Conservation (phyloP, 345 rosid genomes). For the Jatropha curcas region DNA sequence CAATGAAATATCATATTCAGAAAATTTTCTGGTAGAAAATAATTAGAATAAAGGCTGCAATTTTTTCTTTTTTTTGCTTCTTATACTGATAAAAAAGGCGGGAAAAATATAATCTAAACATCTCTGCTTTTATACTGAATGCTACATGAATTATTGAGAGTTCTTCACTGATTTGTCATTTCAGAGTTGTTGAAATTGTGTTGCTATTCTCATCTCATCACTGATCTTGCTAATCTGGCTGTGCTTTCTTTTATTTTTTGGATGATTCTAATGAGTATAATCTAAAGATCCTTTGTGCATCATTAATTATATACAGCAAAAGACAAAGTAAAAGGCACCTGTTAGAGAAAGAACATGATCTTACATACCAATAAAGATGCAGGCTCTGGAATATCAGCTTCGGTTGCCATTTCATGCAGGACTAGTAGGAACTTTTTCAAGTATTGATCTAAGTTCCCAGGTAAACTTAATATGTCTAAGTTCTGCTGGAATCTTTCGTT, state of each 20-base stretch:
- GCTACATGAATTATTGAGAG: neutral
- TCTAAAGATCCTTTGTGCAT: neutral
- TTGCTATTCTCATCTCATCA: slow-evolving; percentile 3
- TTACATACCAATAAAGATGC: slow-evolving; percentile 40
- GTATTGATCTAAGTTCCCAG: slow-evolving; percentile 10
- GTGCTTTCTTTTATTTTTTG: neutral
- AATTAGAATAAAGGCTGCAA: neutral
- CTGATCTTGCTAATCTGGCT: slow-evolving; percentile 12
- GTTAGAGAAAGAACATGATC: slow-evolving; percentile 10
- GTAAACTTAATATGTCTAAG: neutral
- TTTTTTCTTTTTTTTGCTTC: neutral
- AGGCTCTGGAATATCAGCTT: slow-evolving; percentile 45
- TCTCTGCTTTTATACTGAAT: neutral
- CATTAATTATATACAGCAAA: neutral
- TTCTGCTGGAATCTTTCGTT: slow-evolving; percentile 2
- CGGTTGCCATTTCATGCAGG: slow-evolving; percentile 62
- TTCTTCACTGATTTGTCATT: neutral
- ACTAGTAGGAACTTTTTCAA: neutral
- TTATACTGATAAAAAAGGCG: neutral
- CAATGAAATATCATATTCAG: neutral
- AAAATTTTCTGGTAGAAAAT: neutral
- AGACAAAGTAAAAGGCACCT: neutral
- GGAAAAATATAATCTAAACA: neutral
- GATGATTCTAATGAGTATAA: neutral
- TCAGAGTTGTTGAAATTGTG: neutral